phyloP scores from a whole-genome alignment of 2,329 filamentous ascomycete genomes.

The Zarea fungicola region DNA sequence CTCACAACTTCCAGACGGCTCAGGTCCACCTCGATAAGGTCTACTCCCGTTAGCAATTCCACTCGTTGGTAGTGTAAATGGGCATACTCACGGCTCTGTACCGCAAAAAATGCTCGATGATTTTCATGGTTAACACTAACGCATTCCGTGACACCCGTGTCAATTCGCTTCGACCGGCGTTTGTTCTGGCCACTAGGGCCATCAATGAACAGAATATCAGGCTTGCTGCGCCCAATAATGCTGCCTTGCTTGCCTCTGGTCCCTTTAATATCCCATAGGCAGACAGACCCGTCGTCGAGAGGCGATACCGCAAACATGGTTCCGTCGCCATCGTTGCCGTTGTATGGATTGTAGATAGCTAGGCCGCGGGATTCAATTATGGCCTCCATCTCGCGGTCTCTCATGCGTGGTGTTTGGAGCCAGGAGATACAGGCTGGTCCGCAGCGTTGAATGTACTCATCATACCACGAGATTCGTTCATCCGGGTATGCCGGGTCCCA shows the following conservation, averaged over 20 bases:
- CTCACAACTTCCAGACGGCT: slow-evolving; percentile 64
- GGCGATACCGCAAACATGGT: slow-evolving; percentile 63
- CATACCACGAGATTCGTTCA: slow-evolving; percentile 77
- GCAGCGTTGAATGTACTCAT: slow-evolving; percentile 80
- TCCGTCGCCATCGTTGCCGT: slow-evolving; percentile 40
- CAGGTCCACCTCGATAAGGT: slow-evolving; percentile 78
- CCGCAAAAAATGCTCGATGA: slow-evolving; percentile 71
- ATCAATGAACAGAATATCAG: slow-evolving; percentile 62
- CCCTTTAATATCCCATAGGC: slow-evolving; percentile 72
- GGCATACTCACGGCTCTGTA: slow-evolving; percentile 57
- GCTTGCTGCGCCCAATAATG: slow-evolving; percentile 59
- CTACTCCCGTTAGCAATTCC: slow-evolving; percentile 19
- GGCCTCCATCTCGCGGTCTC: slow-evolving; percentile 37
- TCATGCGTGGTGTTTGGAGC: slow-evolving; percentile 59
- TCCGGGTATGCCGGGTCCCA: slow-evolving; percentile 75
- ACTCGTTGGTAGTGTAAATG: neutral
- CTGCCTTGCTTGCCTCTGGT: slow-evolving; percentile 51
- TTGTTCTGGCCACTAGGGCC: slow-evolving; percentile 40
- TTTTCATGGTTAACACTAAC: slow-evolving; percentile 69
- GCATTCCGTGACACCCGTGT: slow-evolving; percentile 70
- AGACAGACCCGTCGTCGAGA: slow-evolving; percentile 82
- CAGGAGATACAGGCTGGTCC: slow-evolving; percentile 70
- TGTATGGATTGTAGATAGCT: slow-evolving; percentile 55
- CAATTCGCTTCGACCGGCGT: slow-evolving; percentile 58
- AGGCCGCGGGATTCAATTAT: slow-evolving; percentile 66